These are phyloP conservation scores for Sporothrix protearum DNA, from an alignment of 2,329 filamentous ascomycete species.

Conservation along the genomic window DNA sequence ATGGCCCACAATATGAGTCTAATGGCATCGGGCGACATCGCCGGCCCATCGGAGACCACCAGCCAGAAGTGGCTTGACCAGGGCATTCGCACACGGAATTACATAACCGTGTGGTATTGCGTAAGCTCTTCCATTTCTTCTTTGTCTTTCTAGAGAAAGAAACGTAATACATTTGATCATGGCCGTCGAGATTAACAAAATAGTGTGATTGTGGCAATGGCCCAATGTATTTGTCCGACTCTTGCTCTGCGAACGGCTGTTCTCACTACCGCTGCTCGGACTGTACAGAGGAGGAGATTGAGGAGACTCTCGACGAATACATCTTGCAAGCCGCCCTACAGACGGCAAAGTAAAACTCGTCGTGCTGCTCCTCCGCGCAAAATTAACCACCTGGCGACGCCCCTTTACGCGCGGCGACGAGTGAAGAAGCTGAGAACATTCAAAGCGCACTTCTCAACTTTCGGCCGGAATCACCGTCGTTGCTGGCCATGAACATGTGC, in stretches of 20 bases:
- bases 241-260: neutral
- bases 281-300: constrained; percentile 12
- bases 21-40: neutral
- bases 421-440: neutral
- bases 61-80: neutral
- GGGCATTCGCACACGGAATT: neutral
- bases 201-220: constrained; percentile 2
- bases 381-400: neutral
- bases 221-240: constrained; percentile 1
- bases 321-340: neutral
- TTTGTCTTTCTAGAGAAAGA: neutral
- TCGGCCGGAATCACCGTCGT: neutral
- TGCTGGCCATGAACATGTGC: neutral
- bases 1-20: constrained; percentile 11
- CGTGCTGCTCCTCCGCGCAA: neutral
- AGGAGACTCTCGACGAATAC: constrained; percentile 3
- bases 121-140: neutral
- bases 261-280: neutral
- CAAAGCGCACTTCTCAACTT: neutral
- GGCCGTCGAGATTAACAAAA: no score
- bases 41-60: neutral
- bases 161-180: no score
- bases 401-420: neutral
- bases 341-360: neutral
- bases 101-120: constrained; percentile 10